These are phyloP conservation scores for Kockiozyma suomiensis DNA, from an alignment of 805 yeast species.

Conservation along the genomic window DNA sequence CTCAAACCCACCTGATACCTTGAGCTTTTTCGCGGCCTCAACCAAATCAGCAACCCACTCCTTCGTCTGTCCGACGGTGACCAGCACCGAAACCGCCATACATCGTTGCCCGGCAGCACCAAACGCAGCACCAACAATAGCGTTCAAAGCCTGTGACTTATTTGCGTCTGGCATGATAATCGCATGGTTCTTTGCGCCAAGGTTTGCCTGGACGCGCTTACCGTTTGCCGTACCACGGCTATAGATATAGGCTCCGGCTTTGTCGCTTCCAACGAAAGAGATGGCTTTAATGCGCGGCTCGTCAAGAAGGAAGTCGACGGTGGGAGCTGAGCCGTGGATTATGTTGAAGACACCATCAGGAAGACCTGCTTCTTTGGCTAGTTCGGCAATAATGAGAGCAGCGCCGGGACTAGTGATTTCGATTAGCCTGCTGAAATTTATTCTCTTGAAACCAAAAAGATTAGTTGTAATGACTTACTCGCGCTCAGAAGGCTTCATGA, in stretches of 20 bases:
- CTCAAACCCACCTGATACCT: constrained; percentile 69
- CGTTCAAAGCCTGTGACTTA: constrained; percentile 62
- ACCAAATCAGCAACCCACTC: constrained; percentile 66
- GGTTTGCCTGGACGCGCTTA: constrained; percentile 74
- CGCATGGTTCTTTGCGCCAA: constrained; percentile 80
- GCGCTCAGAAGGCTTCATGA: constrained; percentile 70
- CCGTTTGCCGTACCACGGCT: constrained; percentile 66
- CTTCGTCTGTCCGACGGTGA: constrained; percentile 67
- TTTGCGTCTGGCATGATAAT: constrained; percentile 74
- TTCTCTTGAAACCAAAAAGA: too few relatives aligned
- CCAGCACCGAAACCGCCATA: constrained; percentile 74
- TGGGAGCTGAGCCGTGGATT: constrained; percentile 69
- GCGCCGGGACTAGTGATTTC: constrained; percentile 62
- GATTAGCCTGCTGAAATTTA: not conserved
- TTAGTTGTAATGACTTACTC: constrained; percentile 46
- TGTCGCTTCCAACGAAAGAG: constrained; percentile 78
- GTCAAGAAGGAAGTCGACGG: constrained; percentile 69
- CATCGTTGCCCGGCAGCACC: constrained; percentile 88
- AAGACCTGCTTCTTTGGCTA: constrained; percentile 70
- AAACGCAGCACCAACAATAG: constrained; percentile 73
- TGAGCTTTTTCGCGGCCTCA: constrained; percentile 57
- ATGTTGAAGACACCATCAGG: constrained; percentile 65
- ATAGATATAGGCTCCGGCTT: constrained; percentile 75
- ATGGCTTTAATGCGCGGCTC: constrained; percentile 76
- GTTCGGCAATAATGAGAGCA: constrained; percentile 70